Evolutionary conservation across 768 basidiomycete genomes (phyloP).

Genomic region (Trametes punicea): DNA sequence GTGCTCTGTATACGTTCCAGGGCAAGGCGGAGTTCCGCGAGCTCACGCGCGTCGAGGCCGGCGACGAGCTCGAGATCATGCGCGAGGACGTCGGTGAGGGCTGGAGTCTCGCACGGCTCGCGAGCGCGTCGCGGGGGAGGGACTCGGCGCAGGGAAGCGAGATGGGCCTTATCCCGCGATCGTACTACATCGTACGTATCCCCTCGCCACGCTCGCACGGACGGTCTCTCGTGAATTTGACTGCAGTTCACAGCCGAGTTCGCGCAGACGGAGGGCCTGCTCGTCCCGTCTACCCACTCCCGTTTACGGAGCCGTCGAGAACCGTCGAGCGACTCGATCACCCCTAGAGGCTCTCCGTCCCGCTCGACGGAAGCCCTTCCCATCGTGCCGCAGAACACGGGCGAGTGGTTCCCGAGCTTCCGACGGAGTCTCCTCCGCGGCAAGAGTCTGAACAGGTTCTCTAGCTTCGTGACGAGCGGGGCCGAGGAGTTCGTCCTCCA

Average conservation of each 20-base stretch:
- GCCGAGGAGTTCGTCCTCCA: conserved; percentile 82
- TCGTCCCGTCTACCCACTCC: conserved; percentile 32
- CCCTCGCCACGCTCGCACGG: no score
- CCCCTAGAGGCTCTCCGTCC: conserved; percentile 42
- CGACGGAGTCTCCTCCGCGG: conserved; percentile 70
- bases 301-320: conserved; percentile 31
- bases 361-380: conserved; percentile 31
- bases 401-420: conserved; percentile 76
- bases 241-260: conserved; percentile 66
- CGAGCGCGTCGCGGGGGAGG: conserved; percentile 1
- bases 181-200: conserved; percentile 66
- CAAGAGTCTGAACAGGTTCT: conserved; percentile 80
- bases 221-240: no score
- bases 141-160: conserved; percentile 41
- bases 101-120: conserved; percentile 69
- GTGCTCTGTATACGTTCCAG: conserved; percentile 71
- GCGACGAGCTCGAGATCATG: conserved; percentile 67
- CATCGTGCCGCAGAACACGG: conserved; percentile 63
- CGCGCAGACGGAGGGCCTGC: conserved; percentile 43
- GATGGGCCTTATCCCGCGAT: conserved; percentile 63
- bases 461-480: conserved; percentile 80
- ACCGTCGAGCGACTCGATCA: conserved; percentile 44
- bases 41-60: conserved; percentile 56
- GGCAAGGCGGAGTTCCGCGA: conserved; percentile 76
- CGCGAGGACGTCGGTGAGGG: conserved; percentile 73